Evolutionary conservation across 345 rosid genomes (phyloP), one percentile per base, ranked within the genome.

Genomic region (Gossypium anomalum): DNA sequence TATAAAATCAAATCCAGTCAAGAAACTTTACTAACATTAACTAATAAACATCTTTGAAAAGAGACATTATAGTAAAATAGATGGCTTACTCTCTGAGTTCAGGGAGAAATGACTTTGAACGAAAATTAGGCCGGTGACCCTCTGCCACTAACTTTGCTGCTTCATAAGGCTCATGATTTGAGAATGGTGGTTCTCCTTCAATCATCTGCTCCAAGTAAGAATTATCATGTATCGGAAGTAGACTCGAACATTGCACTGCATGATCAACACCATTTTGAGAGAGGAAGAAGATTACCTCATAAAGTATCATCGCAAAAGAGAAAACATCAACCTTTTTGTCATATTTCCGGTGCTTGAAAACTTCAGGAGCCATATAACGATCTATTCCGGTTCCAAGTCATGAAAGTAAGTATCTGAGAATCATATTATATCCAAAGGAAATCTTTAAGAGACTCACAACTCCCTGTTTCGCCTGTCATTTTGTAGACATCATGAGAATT

Each of bases 311-410:
- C 22, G 91, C 99, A 71, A 95, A 95, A 25, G 98, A 95, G 88
- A 93, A 95, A 79, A 95, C 99, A 76, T 95, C 99, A 66, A 95
- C 99, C 84, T 93, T 95, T 87, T 95, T 95, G 85, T 95, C 99
- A 7, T 93, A 95, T 88, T 83, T 93, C 77, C 97, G 85, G 83
- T 93, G 98, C 86, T 76, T 95, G 90, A 95, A 95, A 70, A 95
- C 98, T 85, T 95, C 99, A 60, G 99, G 99, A 85, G 99, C 99
- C 99, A 95, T 95, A 73, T 95, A 94, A 29, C 97, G 97, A 71
- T 95, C 99, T 95, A 82, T 70, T 78, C 78, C 70, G 25, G 19
- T 55, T 9, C 74, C 52, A 80, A 58, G 49, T 69, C 51, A 77
- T 49, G 60, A 81, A 59, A 76, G 66, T 76, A 58, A 84, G 80